phyloP scores from a whole-genome alignment of 2,329 filamentous ascomycete species.

The Westerdykella aurantiaca region DNA sequence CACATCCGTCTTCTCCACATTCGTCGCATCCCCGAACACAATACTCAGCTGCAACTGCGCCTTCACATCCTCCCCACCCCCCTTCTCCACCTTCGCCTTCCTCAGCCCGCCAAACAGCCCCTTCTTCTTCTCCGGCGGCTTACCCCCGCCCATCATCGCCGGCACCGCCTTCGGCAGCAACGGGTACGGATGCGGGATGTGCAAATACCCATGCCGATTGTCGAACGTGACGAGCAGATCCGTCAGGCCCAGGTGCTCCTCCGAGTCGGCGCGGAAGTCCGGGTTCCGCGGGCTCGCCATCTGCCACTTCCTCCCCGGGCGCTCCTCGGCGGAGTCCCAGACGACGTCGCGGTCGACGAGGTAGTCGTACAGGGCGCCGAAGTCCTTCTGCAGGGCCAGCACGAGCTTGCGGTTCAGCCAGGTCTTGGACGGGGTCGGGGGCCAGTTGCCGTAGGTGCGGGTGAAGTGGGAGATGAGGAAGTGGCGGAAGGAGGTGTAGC shows the following conservation, averaged over 20 bases:
- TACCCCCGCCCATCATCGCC: constrained; percentile 6
- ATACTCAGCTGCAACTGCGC: constrained; percentile 37
- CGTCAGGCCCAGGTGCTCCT: constrained; percentile 55
- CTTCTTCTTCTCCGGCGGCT: constrained; percentile 28
- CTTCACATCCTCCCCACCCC: constrained; percentile 29
- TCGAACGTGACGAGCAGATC: constrained; percentile 63
- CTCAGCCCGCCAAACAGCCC: constrained; percentile 31
- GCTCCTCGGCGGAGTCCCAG: constrained; percentile 59
- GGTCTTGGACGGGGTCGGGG: constrained; percentile 40
- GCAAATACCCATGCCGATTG: constrained; percentile 51
- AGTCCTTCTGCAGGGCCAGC: constrained; percentile 57
- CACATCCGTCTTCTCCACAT: constrained; percentile 36
- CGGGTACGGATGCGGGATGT: constrained; percentile 57
- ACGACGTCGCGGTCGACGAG: constrained; percentile 61
- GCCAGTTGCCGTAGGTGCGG: constrained; percentile 56
- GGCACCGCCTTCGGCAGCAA: constrained; percentile 48
- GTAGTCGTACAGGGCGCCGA: constrained; percentile 65
- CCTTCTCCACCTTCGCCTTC: constrained; percentile 30
- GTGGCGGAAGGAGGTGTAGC: constrained; percentile 55
- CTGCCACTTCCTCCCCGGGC: constrained; percentile 59
- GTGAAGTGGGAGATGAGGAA: constrained; percentile 58
- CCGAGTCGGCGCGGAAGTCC: constrained; percentile 39
- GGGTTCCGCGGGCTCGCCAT: constrained; percentile 43
- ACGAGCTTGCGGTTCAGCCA: constrained; percentile 59
- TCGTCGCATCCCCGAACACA: constrained; percentile 38